Evolutionary conservation across 306 rosid genomes (phyloP).

Genomic region (Acacia crassicarpa): DNA sequence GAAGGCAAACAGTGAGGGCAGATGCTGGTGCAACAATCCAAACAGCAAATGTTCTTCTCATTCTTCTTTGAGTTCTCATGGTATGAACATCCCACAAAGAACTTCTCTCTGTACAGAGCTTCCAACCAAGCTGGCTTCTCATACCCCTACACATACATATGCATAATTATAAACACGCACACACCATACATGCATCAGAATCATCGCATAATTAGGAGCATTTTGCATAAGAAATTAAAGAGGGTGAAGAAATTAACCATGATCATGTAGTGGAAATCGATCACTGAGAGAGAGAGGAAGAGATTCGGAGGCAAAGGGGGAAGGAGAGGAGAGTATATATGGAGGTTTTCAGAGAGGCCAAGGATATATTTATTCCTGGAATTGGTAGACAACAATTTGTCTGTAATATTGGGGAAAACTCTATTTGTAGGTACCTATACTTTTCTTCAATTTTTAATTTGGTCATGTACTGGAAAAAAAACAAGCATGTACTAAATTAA

Average conservation of each 20-base stretch:
- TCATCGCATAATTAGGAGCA: not conserved
- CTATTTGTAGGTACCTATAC: too few species aligned
- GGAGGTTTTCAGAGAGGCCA: constrained; percentile 51
- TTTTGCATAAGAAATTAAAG: not conserved
- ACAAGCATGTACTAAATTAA: too few species aligned
- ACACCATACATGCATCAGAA: not conserved
- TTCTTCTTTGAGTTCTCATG: constrained; percentile 89
- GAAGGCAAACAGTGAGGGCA: constrained; percentile 94
- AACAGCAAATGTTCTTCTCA: constrained; percentile 90
- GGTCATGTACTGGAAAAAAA: too few species aligned
- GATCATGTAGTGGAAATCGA: constrained; percentile 41
- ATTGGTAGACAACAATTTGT: constrained; percentile 50
- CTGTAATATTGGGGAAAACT: constrained; percentile 8
- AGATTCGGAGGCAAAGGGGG: constrained; percentile 21
- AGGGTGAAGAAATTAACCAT: constrained; percentile 52
- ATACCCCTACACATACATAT: constrained; percentile 50
- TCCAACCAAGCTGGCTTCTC: constrained; percentile 99
- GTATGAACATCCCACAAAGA: constrained; percentile 75
- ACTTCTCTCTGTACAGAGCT: constrained; percentile 74
- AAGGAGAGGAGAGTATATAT: constrained; percentile 60
- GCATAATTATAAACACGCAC: not conserved
- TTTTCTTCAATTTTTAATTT: too few species aligned
- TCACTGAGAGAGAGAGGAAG: not conserved
- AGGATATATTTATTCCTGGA: constrained; percentile 62
- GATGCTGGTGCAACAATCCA: constrained; percentile 91